Percentiles rank a stretch among this genome's conserved stretches.
phyloP scores from a whole-genome alignment of 306 rosid genomes.

The Hippophae tibetana region DNA sequence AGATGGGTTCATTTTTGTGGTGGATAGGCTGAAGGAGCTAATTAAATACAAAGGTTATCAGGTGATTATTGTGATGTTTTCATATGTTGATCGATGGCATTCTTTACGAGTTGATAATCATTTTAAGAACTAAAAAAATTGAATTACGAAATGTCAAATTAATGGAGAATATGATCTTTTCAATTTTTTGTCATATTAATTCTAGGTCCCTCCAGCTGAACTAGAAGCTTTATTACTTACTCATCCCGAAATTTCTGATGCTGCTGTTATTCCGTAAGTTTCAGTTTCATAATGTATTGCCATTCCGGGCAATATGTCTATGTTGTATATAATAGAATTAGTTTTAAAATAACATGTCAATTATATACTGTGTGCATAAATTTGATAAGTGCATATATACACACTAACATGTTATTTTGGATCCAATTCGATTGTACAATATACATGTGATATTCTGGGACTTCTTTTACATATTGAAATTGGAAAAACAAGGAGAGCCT shows the following conservation, averaged over 20 bases:
- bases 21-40: slow-evolving; percentile 86
- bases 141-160: too few species aligned
- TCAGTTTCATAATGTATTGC: too few species aligned
- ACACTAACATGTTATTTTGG: too few species aligned
- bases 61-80: slow-evolving; percentile 26
- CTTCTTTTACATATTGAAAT: not conserved
- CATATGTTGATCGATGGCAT: not conserved
- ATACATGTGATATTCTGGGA: too few species aligned
- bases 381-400: too few species aligned
- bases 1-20: slow-evolving; percentile 80
- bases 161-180: not conserved
- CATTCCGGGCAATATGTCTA: too few species aligned
- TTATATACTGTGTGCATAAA: too few species aligned
- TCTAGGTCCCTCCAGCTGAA: slow-evolving; percentile 89
- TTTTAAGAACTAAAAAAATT: too few species aligned
- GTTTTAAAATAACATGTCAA: too few species aligned
- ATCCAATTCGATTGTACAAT: too few species aligned
- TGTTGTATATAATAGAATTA: too few species aligned
- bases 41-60: slow-evolving; percentile 93
- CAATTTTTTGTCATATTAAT: slow-evolving; percentile 4
- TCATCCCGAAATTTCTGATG: slow-evolving; percentile 66
- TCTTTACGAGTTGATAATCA: too few species aligned
- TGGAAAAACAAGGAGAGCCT: not conserved
- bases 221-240: slow-evolving; percentile 73
- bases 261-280: slow-evolving; percentile 92